Percentiles rank a stretch among this genome's conserved stretches.
phyloP scores from a whole-genome alignment of 169 alveolate genomes.

The Miamiensis avidus region DNA sequence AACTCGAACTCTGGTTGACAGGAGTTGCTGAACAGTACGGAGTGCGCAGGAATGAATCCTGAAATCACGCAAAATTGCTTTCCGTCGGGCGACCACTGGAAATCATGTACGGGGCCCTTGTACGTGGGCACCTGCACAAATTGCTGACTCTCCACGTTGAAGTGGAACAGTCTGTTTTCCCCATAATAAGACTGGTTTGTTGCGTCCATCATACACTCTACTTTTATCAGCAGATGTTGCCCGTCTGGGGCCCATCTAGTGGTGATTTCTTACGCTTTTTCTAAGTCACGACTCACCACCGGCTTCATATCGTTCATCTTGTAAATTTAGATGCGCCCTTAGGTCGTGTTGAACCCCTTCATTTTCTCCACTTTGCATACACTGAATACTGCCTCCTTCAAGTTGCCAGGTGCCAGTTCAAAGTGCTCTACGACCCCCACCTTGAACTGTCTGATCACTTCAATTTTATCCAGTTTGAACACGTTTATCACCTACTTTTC shows the following conservation, averaged over 20 bases:
- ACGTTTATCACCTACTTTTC: not conserved
- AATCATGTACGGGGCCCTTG: slow-evolving; percentile 74
- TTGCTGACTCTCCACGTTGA: slow-evolving; percentile 31
- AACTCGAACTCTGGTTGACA: slow-evolving; percentile 59
- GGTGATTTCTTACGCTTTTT: slow-evolving; percentile 52
- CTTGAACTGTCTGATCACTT: not conserved
- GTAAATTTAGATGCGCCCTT: not conserved
- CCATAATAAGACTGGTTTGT: slow-evolving; percentile 72
- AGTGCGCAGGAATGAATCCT: slow-evolving; percentile 76
- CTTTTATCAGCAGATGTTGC: slow-evolving; percentile 44
- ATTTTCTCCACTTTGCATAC: not conserved
- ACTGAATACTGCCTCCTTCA: not conserved
- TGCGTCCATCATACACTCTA: slow-evolving; percentile 58
- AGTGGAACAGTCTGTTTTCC: slow-evolving; percentile 49
- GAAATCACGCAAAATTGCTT: slow-evolving; percentile 66
- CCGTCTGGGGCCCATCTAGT: slow-evolving; percentile 54
- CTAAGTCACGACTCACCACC: not conserved
- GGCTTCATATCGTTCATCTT: not conserved
- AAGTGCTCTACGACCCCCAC: not conserved
- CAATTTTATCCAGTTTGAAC: not conserved
- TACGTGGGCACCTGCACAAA: slow-evolving; percentile 28
- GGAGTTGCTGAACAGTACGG: slow-evolving; percentile 42
- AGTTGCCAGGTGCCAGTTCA: not conserved
- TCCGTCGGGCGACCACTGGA: slow-evolving; percentile 56
- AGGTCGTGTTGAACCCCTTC: not conserved